Base-by-base conservation (phyloP, 1,284 basidiomycete species). In the Marasmius sp. region DNA sequence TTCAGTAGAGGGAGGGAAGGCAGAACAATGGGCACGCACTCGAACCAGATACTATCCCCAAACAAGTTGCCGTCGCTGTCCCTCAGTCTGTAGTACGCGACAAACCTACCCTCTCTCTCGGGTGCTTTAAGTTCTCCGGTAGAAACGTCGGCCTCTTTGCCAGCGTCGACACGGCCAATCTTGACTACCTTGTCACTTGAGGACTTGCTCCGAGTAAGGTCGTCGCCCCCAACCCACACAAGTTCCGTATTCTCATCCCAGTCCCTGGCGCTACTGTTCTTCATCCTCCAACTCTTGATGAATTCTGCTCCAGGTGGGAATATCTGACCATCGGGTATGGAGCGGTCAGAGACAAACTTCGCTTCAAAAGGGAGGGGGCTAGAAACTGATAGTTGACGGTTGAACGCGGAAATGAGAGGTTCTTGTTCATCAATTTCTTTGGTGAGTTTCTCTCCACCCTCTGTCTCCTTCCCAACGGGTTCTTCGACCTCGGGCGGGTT, bases 281-380 rank as follows among this genome's bases (percentile, higher is more conserved):
- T 67, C 77, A 94, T 81, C 60, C 80, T 79, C 92, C 92, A 94
- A 22, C 85, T 85, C 75, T 94, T 94, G 57, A 92, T 84, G 68
- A 94, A 94, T 71, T 91, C 90, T 0, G 91, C 91, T 49, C 92
- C 92, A 6, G 92, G 87, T 49, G 91, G 89, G 68, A 94, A 89
- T 41, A 86, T 74, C 67, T 92, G 89, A 1, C 92, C 92, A 68
- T 91, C 89, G 9, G 83, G 78, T 53, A 92, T 86, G 54, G 89
- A 93, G 50, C 86, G 79, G 69, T 94, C 88, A 45, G 78, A 79
- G 7, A 94, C 67, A 64, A 89, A 89, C 6, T 73, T 75, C 3
- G 90, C 89, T 4, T 33, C 6, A 57, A 41, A 55, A 45, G 37
- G 39, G 41, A 22, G 47, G 36, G 33, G 36, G 50, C 8, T 36